Evolutionary conservation across 495 filamentous ascomycete genomes (phyloP).

Genomic region (Aspergillus affinis): DNA sequence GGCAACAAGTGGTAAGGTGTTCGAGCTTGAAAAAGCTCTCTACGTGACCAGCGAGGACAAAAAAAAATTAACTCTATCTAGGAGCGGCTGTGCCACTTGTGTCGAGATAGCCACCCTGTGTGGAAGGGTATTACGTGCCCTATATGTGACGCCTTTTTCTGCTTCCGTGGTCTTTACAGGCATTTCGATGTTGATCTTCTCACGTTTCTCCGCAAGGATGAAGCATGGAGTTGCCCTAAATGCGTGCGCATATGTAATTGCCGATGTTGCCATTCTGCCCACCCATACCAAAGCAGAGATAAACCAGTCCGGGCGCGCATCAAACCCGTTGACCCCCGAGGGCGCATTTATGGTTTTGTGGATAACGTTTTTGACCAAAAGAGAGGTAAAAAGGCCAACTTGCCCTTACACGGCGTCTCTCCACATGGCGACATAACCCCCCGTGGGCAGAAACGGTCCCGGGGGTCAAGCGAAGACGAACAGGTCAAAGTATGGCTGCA

Average conservation of each 20-base stretch:
- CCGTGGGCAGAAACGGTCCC: slow-evolving; percentile 12
- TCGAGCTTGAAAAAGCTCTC: background rate
- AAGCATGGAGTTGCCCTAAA: slow-evolving; percentile 21
- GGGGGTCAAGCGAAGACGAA: background rate
- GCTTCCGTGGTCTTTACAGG: slow-evolving; percentile 22
- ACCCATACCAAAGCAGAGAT: slow-evolving; percentile 21
- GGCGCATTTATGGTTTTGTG: slow-evolving; percentile 20
- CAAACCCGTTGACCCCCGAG: slow-evolving; percentile 21
- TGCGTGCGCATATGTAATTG: slow-evolving; percentile 24
- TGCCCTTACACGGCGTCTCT: slow-evolving; percentile 4
- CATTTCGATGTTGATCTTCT: slow-evolving; percentile 25
- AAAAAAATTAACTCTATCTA: background rate
- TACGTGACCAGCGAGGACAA: background rate
- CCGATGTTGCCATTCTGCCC: slow-evolving; percentile 20
- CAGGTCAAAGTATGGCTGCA: background rate
- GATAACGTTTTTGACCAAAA: slow-evolving; percentile 28
- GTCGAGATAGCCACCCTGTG: slow-evolving; percentile 19
- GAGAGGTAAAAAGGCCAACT: slow-evolving; percentile 17
- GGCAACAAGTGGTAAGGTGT: slow-evolving; percentile 12
- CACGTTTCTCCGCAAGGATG: slow-evolving; percentile 9
- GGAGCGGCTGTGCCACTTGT: slow-evolving; percentile 24
- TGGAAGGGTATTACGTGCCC: slow-evolving; percentile 21
- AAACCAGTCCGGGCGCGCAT: slow-evolving; percentile 19
- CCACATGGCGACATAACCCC: slow-evolving; percentile 2
- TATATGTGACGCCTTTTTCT: slow-evolving; percentile 22